Conservation (phyloP, 371 early-diverging fungal genomes). For the Syncephalastrum contaminatum region DNA sequence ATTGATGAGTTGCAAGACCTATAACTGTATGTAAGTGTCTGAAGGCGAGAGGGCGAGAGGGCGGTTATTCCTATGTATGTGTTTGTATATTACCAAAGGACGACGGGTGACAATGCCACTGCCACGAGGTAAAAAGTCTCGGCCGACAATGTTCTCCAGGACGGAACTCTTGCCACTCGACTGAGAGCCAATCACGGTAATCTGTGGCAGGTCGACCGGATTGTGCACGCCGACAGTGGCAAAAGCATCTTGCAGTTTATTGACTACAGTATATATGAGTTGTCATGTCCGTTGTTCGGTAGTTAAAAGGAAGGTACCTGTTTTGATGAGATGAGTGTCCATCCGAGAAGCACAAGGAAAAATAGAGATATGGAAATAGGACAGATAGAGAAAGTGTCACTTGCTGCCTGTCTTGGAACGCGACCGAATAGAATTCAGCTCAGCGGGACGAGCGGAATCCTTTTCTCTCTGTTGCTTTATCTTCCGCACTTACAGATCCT, state of each 20-base stretch:
- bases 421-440: too few relatives aligned
- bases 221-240: constrained; percentile 93
- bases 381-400: too few relatives aligned
- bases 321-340: constrained; percentile 17
- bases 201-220: constrained; percentile 98
- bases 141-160: constrained; percentile 98
- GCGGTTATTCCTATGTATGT: too few relatives aligned
- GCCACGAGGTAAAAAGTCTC: constrained; percentile 98
- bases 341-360: constrained; percentile 1
- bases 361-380: too few relatives aligned
- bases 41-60: too few relatives aligned
- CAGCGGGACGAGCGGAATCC: too few relatives aligned
- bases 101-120: constrained; percentile 95
- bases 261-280: constrained; percentile 45
- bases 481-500: too few relatives aligned
- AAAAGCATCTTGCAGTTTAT: constrained; percentile 97
- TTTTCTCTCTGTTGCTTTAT: too few relatives aligned
- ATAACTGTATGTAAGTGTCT: background rate
- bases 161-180: constrained; percentile 99
- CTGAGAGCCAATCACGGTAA: constrained; percentile 97
- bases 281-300: background rate
- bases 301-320: constrained; percentile 1
- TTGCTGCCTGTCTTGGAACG: too few relatives aligned
- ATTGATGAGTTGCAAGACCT: constrained; percentile 96
- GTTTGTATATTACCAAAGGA: constrained; percentile 68